Evolutionary conservation across 2,329 filamentous ascomycete genomes (phyloP).

Genomic region (Colletotrichum costaricense): DNA sequence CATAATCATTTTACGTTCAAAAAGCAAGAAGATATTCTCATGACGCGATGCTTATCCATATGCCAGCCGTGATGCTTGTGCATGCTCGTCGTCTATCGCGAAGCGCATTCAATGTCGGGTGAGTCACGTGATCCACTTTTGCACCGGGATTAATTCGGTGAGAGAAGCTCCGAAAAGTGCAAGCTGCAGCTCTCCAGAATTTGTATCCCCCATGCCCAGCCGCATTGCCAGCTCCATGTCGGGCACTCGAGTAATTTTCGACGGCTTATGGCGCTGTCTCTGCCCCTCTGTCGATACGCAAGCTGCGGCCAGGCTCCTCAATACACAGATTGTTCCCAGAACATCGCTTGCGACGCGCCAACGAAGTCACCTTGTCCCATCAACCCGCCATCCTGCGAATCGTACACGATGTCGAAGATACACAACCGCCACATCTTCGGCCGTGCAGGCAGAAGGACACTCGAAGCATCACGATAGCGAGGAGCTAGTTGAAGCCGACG

Average conservation of each 20-base stretch:
- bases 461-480: not conserved
- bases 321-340: conserved; percentile 36
- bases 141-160: conserved; percentile 8
- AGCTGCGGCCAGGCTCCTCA: conserved; percentile 48
- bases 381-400: not conserved
- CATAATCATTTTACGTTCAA: conserved; percentile 22
- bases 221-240: conserved; percentile 46
- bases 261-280: conserved; percentile 74
- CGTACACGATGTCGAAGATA: conserved; percentile 15
- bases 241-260: conserved; percentile 54
- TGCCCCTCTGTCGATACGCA: conserved; percentile 65
- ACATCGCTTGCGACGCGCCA: conserved; percentile 7
- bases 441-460: not conserved
- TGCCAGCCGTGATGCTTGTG: not conserved
- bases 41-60: not conserved
- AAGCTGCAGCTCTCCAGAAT: not conserved
- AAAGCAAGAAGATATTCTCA: conserved; percentile 3
- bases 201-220: not conserved
- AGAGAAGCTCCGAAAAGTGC: conserved; percentile 11
- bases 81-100: not conserved
- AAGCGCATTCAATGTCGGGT: not conserved
- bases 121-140: conserved; percentile 18
- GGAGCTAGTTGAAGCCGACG: not conserved
- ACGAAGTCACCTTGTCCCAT: conserved; percentile 4
- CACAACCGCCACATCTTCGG: conserved; percentile 3